A percentile compares a stretch with the other conserved stretches of the same genome.
Evolutionary conservation across 2,329 filamentous ascomycete species (phyloP).

Genomic region (Colletotrichum sidae): DNA sequence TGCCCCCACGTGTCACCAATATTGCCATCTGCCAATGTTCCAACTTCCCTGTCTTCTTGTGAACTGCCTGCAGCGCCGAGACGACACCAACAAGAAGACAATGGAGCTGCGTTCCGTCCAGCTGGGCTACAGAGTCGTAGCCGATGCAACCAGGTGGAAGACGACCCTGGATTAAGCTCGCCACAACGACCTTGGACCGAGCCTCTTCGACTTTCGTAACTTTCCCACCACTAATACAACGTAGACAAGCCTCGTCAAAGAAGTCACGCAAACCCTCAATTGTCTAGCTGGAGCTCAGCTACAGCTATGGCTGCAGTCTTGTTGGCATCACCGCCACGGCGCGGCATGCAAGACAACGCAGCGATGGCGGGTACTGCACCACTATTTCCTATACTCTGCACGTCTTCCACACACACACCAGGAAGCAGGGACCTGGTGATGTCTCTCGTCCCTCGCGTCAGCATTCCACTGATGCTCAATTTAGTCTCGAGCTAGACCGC

Average conservation of each 20-base stretch:
- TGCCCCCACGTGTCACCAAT: neutral
- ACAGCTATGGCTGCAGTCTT: slow-evolving; percentile 14
- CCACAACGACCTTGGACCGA: slow-evolving; percentile 14
- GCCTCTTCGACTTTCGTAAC: slow-evolving; percentile 6
- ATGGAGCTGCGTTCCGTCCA: slow-evolving; percentile 28
- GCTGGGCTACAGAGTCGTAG: slow-evolving; percentile 23
- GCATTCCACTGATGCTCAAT: slow-evolving; percentile 26
- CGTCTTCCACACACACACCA: neutral
- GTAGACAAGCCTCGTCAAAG: neutral
- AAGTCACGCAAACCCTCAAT: neutral
- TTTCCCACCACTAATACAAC: slow-evolving; percentile 13
- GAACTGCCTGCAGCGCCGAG: slow-evolving; percentile 2
- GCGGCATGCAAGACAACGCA: slow-evolving; percentile 22
- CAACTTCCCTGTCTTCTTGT: slow-evolving; percentile 14
- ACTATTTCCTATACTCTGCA: neutral
- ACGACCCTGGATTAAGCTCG: slow-evolving; percentile 23
- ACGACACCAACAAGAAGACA: neutral
- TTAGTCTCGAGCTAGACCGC: slow-evolving; percentile 28
- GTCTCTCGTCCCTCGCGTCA: slow-evolving; percentile 30
- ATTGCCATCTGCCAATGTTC: neutral
- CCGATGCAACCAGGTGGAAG: slow-evolving; percentile 23
- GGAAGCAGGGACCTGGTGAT: slow-evolving; percentile 20
- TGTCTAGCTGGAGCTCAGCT: neutral
- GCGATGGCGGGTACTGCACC: slow-evolving; percentile 13
- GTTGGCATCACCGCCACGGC: slow-evolving; percentile 21